phyloP scores from a whole-genome alignment of 129 eudicot genomes.

The Saussurea involucrata region DNA sequence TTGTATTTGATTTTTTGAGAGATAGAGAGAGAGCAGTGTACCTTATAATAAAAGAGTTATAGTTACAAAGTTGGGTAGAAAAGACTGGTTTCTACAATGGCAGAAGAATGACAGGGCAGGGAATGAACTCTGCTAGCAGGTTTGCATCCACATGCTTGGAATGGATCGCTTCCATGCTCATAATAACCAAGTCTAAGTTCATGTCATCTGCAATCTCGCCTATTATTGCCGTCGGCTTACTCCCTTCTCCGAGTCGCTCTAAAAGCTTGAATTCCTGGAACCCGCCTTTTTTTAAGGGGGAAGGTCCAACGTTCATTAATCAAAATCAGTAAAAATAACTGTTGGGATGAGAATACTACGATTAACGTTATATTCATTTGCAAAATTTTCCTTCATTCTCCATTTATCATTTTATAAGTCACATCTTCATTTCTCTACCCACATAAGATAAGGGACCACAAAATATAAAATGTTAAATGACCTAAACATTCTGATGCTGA shows the following conservation, averaged over 20 bases:
- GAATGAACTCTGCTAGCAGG: conserved; percentile 90
- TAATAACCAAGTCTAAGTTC: conserved; percentile 77
- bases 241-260: conserved; percentile 94
- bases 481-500: not conserved
- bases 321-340: not conserved
- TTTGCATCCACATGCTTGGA: conserved; percentile 97
- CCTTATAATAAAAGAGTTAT: conserved; percentile 13
- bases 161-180: conserved; percentile 99
- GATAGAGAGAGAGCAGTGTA: not conserved
- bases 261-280: conserved; percentile 84
- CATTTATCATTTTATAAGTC: not conserved
- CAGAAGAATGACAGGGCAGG: conserved; percentile 86
- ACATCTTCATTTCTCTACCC: not conserved
- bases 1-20: not conserved
- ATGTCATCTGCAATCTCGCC: conserved; percentile 97
- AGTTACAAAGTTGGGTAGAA: conserved; percentile 41
- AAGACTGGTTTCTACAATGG: conserved; percentile 45
- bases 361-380: not conserved
- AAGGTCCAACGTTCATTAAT: not conserved
- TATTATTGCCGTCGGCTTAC: conserved; percentile 84
- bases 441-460: not conserved
- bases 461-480: not conserved
- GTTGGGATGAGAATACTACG: not conserved
- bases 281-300: conserved; percentile 46
- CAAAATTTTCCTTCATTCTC: not conserved